Evolutionary conservation across 805 yeast species (phyloP).

Genomic region (Debaryomyces hansenii): DNA sequence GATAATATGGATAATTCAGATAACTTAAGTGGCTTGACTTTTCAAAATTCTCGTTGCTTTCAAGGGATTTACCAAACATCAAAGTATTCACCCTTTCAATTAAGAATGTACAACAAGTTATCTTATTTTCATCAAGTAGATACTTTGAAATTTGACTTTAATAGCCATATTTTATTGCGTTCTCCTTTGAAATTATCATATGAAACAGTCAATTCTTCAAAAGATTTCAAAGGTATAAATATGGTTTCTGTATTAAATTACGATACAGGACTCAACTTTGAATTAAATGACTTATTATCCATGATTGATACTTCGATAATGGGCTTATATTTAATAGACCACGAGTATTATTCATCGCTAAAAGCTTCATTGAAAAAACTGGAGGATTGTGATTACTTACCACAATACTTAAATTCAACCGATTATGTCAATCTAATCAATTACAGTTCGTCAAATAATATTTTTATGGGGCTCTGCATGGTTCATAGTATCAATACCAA

Average conservation of each 20-base stretch:
- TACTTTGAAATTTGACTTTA: slow-evolving; percentile 18
- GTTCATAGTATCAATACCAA: slow-evolving; percentile 62
- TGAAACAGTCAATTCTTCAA: slow-evolving; percentile 11
- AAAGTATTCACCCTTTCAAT: slow-evolving; percentile 50
- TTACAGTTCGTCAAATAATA: slow-evolving; percentile 1
- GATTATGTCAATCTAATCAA: slow-evolving; percentile 11
- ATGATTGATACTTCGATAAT: slow-evolving; percentile 45
- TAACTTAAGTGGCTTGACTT: slow-evolving; percentile 24
- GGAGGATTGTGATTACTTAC: slow-evolving; percentile 6
- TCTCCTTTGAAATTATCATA: slow-evolving; percentile 31
- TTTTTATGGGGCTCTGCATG: slow-evolving; percentile 54
- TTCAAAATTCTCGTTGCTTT: slow-evolving; percentile 23
- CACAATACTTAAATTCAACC: slow-evolving; percentile 19
- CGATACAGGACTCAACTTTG: slow-evolving; percentile 15
- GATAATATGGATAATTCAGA: slow-evolving; percentile 27
- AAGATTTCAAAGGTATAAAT: slow-evolving; percentile 21
- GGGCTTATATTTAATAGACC: slow-evolving; percentile 34
- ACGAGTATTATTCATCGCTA: slow-evolving; percentile 13
- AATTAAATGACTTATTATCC: slow-evolving; percentile 20
- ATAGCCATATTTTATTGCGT: slow-evolving; percentile 18
- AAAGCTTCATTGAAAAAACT: background rate
- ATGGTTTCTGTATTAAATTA: slow-evolving; percentile 24
- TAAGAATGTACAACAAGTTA: slow-evolving; percentile 51
- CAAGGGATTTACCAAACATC: slow-evolving; percentile 33
- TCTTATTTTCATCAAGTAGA: slow-evolving; percentile 51